These are phyloP conservation scores for Grigorovia yakushimaensis DNA, from an alignment of 805 yeast genomes.

Conservation along the genomic window DNA sequence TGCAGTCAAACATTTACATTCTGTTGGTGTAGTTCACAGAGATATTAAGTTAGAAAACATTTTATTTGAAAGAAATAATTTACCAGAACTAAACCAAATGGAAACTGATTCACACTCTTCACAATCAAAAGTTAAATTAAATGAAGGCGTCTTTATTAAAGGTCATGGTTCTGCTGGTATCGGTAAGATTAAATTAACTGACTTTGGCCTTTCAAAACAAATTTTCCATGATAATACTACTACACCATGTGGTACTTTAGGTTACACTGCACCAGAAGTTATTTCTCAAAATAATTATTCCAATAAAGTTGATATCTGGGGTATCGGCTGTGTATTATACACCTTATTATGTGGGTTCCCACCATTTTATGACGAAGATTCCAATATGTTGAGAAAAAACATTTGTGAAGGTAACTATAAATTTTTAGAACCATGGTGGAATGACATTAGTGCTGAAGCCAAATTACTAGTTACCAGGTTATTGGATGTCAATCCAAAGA, in stretches of 20 bases:
- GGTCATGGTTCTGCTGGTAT: conserved; percentile 87
- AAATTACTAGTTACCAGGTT: conserved; percentile 57
- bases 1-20: conserved; percentile 59
- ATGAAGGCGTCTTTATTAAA: conserved; percentile 75
- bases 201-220: conserved; percentile 86
- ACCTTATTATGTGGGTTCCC: conserved; percentile 94
- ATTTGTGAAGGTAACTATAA: conserved; percentile 60
- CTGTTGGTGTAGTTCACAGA: conserved; percentile 67
- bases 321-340: conserved; percentile 88
- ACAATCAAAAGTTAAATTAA: conserved; percentile 61
- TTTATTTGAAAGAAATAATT: conserved; percentile 48
- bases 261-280: conserved; percentile 95
- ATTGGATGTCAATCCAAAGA: conserved; percentile 57
- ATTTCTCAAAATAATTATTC: conserved; percentile 85
- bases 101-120: conserved; percentile 29
- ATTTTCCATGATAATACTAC: conserved; percentile 68
- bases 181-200: conserved; percentile 82
- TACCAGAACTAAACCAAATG: conserved; percentile 30
- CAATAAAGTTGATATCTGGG: conserved; percentile 96
- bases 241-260: conserved; percentile 98
- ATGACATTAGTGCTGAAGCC: conserved; percentile 59
- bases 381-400: conserved; percentile 53
- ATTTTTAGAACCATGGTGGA: conserved; percentile 79
- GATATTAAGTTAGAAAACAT: conserved; percentile 75
- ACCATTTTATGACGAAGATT: conserved; percentile 71